Base-by-base conservation (phyloP, 345 rosid genomes). In the Mallotus nudiflorus region DNA sequence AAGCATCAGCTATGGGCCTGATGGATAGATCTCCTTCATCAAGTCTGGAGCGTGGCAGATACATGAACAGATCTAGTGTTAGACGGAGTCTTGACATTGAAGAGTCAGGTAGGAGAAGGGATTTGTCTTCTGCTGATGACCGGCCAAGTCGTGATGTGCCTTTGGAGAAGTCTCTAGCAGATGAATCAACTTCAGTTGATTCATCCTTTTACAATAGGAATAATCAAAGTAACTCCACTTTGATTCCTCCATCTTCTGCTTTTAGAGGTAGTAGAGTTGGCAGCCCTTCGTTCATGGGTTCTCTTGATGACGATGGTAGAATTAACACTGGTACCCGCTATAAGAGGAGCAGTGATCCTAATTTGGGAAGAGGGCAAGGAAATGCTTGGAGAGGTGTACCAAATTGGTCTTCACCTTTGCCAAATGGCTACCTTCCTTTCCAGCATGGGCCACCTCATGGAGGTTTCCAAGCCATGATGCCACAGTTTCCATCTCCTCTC, bases 331-430 rank as follows among this genome's bases (percentile, higher is more conserved):
- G 71, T 69, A 80, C 77, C 45, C 92, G 91, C 62, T 85, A 83
- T 75, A 87, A 84, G 77, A 85, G 97, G 87, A 82, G 79, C 20
- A 82, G 80, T 65, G 99, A 92, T 84, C 70, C 74, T 9, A 81
- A 70, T 77, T 40, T 84, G 73, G 96, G 90, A 70, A 87, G 98
- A 82, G 94, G 91, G 57, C 98, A 87, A 66, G 84, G 89, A 69
- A 95, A 89, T 84, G 77, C 85, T 64, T 94, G 98, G 98, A 86
- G 98, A 74, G 91, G 91, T 79, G 72, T 83, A 52, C 93, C 95
- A 66, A 90, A 81, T 79, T 94, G 98, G 98, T 65, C 92, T 42
- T 74, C 89, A 3, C 83, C 93, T 4, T 33, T 94, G 74, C 87
- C 97, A 71, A 89, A 88, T 83, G 96, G 97, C 25, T 95, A 83